These are phyloP conservation scores for Tuber microsphaerosporum DNA, from an alignment of 495 filamentous ascomycete genomes.

Conservation along the genomic window DNA sequence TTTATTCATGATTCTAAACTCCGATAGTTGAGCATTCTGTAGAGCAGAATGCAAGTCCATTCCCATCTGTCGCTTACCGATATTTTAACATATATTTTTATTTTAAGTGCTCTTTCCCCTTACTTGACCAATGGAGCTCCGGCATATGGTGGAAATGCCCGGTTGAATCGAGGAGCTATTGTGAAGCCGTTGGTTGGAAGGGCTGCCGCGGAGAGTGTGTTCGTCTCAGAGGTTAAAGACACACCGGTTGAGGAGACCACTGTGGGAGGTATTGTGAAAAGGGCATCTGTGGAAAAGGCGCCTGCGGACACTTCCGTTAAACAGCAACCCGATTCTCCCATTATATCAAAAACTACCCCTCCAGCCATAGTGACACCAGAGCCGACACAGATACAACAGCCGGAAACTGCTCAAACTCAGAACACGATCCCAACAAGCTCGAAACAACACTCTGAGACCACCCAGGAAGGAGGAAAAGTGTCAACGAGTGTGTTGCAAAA, in stretches of 20 bases:
- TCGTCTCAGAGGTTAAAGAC: not conserved
- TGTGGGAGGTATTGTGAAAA: not conserved
- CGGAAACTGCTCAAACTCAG: not conserved
- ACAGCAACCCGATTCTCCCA: not conserved
- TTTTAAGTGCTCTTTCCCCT: not conserved
- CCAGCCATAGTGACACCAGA: not conserved
- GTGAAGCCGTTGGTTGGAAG: not conserved
- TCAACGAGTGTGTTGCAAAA: not conserved
- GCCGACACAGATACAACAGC: not conserved
- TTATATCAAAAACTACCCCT: not conserved
- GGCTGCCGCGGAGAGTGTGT: not conserved
- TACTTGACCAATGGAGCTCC: not conserved
- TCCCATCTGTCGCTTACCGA: not conserved
- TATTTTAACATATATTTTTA: not conserved
- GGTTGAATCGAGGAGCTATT: not conserved
- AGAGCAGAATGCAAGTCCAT: slow-evolving; percentile 3
- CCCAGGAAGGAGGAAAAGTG: not conserved
- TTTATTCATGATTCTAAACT: not conserved
- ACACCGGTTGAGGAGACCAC: not conserved
- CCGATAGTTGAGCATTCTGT: not conserved
- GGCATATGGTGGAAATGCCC: not conserved
- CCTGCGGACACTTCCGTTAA: not conserved
- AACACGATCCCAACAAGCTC: not conserved
- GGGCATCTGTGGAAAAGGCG: not conserved
- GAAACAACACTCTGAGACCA: not conserved